phyloP scores from a whole-genome alignment of 352 stramenopile species.

The Sclerospora graminicola region DNA sequence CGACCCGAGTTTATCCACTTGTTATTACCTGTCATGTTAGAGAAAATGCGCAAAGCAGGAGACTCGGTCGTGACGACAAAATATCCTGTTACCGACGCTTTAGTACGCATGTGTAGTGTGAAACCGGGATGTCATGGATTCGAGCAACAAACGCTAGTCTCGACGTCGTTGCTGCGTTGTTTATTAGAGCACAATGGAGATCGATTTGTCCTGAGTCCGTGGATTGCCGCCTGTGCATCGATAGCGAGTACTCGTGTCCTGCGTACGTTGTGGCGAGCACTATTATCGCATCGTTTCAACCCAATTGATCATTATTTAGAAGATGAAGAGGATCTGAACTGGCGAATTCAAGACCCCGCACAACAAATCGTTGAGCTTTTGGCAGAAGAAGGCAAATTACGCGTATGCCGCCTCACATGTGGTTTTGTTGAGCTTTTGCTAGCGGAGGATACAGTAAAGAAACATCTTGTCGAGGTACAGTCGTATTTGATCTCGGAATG shows the following conservation, averaged over 20 bases:
- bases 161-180: constrained; percentile 56
- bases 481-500: constrained; percentile 38
- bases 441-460: constrained; percentile 20
- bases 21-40: constrained; percentile 54
- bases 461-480: constrained; percentile 13
- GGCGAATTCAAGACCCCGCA: constrained; percentile 27
- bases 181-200: constrained; percentile 68
- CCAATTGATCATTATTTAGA: constrained; percentile 1
- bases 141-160: constrained; percentile 50
- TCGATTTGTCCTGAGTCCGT: constrained; percentile 63
- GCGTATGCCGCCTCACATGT: constrained; percentile 26
- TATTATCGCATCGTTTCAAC: constrained; percentile 19
- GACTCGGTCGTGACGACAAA: constrained; percentile 48
- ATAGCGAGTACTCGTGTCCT: constrained; percentile 49
- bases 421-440: constrained; percentile 35
- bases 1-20: constrained; percentile 60
- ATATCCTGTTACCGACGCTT: constrained; percentile 58
- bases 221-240: constrained; percentile 52
- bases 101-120: constrained; percentile 33
- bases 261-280: constrained; percentile 28
- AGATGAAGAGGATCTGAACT: constrained; percentile 15
- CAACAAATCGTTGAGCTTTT: constrained; percentile 50
- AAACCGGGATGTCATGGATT: constrained; percentile 8
- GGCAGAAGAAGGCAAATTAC: constrained; percentile 33
- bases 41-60: constrained; percentile 55